Evolutionary conservation across 75 land plant genomes (phyloP), one percentile per base, ranked within the genome.

Genomic region (Sequoiadendron giganteum): DNA sequence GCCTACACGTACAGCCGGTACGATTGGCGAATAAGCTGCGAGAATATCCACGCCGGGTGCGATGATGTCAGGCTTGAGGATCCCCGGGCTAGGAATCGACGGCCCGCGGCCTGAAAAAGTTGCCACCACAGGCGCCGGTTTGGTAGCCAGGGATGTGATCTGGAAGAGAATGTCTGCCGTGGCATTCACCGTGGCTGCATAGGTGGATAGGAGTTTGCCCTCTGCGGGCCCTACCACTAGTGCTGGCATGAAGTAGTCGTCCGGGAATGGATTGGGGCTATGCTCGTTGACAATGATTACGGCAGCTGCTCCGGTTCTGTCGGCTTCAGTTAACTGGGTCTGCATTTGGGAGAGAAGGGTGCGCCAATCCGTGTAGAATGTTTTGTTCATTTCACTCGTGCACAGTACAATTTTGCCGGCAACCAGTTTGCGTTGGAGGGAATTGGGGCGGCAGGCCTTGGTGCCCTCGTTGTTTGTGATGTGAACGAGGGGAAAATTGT

Each of bases 21-120:
- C 1, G 72, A 87, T 79, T 43, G 88, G 90, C 38, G 88, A 21
- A 90, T 90, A 93, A 13, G 95, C 90, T 15, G 95, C 96, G 19
- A 95, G 43, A 30, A 95, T 87, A 16, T 80, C 32, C 72, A 93
- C 88, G 1, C 97, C 97, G 0, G 97, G 94, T 13, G 95, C 97
- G 79, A 92, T 75, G 11, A 95, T 28, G 87, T 95, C 95, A 3
- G 95, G 96, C 75, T 94, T 95, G 77, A 93, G 87, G 52, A 94
- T 86, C 1, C 47, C 65, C 0, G 91, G 92, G 77, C 15, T 85
- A 76, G 76, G 86, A 1, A 85, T 84, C 10, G 93, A 91, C 5
- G 95, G 97, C 10, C 97, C 97, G 45, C 97, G 84, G 28, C 94
- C 92, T 34, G 90, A 89, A 87, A 94, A 95, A 10, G 15, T 38